These are phyloP conservation scores for Wolfiporia cocos DNA, from an alignment of 1,284 basidiomycete genomes.

Conservation along the genomic window DNA sequence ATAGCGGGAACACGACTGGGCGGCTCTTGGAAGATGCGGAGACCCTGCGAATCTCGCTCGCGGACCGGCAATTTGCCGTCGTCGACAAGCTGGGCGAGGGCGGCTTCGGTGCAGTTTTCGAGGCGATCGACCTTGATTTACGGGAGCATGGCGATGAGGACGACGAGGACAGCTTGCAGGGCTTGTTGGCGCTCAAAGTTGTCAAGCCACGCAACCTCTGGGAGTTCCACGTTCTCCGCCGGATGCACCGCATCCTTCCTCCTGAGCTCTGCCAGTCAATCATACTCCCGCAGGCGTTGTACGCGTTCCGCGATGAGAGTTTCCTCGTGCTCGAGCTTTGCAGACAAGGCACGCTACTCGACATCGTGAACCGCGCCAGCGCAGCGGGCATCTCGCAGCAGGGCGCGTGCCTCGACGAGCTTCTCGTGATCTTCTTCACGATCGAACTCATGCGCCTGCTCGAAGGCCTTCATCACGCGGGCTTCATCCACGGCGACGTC, in stretches of 20 bases:
- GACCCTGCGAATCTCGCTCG: slow-evolving; percentile 45
- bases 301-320: slow-evolving; percentile 85
- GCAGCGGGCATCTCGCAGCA: slow-evolving; percentile 65
- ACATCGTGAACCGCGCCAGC: slow-evolving; percentile 85
- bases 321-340: slow-evolving; percentile 88
- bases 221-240: slow-evolving; percentile 88
- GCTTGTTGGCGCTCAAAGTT: slow-evolving; percentile 85
- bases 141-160: slow-evolving; percentile 19
- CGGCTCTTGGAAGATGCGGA: slow-evolving; percentile 35
- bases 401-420: slow-evolving; percentile 86
- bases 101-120: slow-evolving; percentile 93
- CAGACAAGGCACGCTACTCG: slow-evolving; percentile 88
- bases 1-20: slow-evolving; percentile 38
- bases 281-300: slow-evolving; percentile 70
- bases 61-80: slow-evolving; percentile 61
- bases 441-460: slow-evolving; percentile 84
- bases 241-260: slow-evolving; percentile 67
- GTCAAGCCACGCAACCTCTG: slow-evolving; percentile 87
- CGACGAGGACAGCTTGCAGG: slow-evolving; percentile 49
- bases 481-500: slow-evolving; percentile 95
- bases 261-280: slow-evolving; percentile 54
- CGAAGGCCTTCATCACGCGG: slow-evolving; percentile 75
- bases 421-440: slow-evolving; percentile 93
- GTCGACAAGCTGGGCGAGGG: slow-evolving; percentile 93
- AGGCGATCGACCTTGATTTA: slow-evolving; percentile 58